Conservation (phyloP, 2,329 filamentous ascomycete species). For the Aureobasidium pullulans region DNA sequence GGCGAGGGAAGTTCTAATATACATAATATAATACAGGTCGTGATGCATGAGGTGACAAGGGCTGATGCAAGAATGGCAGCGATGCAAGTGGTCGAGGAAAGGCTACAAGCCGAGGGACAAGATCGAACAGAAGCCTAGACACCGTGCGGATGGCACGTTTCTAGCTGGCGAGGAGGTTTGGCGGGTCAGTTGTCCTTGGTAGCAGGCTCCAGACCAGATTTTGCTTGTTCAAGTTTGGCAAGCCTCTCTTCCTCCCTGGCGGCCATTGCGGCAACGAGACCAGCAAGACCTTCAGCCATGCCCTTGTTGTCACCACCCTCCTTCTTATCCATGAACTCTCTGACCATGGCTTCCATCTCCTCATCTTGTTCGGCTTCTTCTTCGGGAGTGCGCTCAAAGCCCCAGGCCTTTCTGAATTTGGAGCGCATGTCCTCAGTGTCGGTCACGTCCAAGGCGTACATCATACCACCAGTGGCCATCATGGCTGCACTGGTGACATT, state of each 20-base stretch:
- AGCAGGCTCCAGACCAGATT: not conserved
- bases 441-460: conserved; percentile 69
- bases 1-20: not conserved
- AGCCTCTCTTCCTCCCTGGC: conserved; percentile 24
- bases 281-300: conserved; percentile 21
- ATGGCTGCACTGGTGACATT: conserved; percentile 73
- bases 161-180: too few species aligned
- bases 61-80: not conserved
- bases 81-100: not conserved
- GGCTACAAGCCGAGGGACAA: too few species aligned
- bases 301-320: conserved; percentile 35
- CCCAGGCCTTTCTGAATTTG: conserved; percentile 51
- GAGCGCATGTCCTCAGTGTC: conserved; percentile 47
- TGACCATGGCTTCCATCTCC: conserved; percentile 49
- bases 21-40: conserved; percentile 21
- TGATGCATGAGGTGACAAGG: conserved; percentile 13
- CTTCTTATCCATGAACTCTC: conserved; percentile 41
- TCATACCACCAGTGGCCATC: conserved; percentile 63
- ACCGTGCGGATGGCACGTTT: too few species aligned
- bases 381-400: conserved; percentile 37
- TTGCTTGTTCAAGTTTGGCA: conserved; percentile 18
- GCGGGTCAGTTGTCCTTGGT: not conserved
- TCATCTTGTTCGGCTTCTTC: conserved; percentile 46
- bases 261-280: conserved; percentile 9
- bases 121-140: too few species aligned